Evolutionary conservation across 1,139 yeast genomes (phyloP).

Genomic region (Barnettozyma hawaiiensis): DNA sequence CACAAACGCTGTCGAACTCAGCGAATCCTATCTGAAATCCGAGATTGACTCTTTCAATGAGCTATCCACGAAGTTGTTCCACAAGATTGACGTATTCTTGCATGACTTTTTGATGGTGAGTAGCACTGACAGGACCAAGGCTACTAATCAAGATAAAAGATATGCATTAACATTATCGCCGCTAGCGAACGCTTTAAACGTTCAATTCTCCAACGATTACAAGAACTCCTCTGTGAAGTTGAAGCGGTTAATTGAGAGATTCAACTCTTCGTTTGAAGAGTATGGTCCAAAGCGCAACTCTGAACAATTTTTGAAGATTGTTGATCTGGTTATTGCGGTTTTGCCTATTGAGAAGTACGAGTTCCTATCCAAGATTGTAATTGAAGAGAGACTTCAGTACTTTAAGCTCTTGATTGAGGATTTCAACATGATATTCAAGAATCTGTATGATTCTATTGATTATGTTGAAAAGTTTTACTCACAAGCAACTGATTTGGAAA

Average conservation of each 20-base stretch:
- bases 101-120: constrained; percentile 35
- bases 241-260: constrained; percentile 23
- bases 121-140: constrained; percentile 20
- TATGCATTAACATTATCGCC: constrained; percentile 53
- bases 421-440: constrained; percentile 32
- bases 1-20: constrained; percentile 19
- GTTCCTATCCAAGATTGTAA: constrained; percentile 35
- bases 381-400: constrained; percentile 33
- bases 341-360: constrained; percentile 46
- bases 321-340: constrained; percentile 54
- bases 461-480: constrained; percentile 38
- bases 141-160: constrained; percentile 13
- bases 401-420: constrained; percentile 33
- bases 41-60: constrained; percentile 29
- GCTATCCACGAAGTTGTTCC: constrained; percentile 32
- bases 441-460: constrained; percentile 30
- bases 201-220: constrained; percentile 37
- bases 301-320: constrained; percentile 32
- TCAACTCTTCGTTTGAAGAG: constrained; percentile 15
- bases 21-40: constrained; percentile 20
- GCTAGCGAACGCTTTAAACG: constrained; percentile 51
- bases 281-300: constrained; percentile 15
- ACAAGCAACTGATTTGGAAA: constrained; percentile 48
- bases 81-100: constrained; percentile 39
- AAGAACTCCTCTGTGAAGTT: constrained; percentile 25